A percentile compares a stretch with the other conserved stretches of the same genome.
phyloP scores from a whole-genome alignment of 495 filamentous ascomycete species.

The Annulohypoxylon stygium region DNA sequence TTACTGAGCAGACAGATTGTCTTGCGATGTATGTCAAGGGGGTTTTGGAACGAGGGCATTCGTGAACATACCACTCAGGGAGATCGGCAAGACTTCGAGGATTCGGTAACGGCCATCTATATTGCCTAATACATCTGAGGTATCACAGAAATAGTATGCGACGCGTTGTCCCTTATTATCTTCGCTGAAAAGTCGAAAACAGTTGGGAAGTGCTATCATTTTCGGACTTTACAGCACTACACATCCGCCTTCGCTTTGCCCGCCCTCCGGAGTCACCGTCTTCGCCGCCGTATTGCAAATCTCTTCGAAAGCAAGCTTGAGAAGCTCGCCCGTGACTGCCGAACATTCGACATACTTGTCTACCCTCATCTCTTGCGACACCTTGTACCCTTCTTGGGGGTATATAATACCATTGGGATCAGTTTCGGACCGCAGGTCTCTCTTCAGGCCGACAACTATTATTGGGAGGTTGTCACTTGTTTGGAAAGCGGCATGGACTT shows the following conservation, averaged over 20 bases:
- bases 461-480: slow-evolving; percentile 72
- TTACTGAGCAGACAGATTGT: neutral
- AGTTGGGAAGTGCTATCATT: neutral
- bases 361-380: slow-evolving; percentile 84
- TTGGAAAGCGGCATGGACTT: slow-evolving; percentile 73
- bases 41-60: neutral
- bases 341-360: slow-evolving; percentile 94
- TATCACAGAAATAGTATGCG: neutral
- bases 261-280: slow-evolving; percentile 63
- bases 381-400: slow-evolving; percentile 77
- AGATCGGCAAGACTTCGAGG: neutral
- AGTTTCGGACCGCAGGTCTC: slow-evolving; percentile 75
- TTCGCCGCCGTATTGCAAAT: slow-evolving; percentile 77
- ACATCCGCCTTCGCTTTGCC: slow-evolving; percentile 61
- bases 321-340: slow-evolving; percentile 84
- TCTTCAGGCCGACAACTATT: slow-evolving; percentile 83
- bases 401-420: slow-evolving; percentile 78
- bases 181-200: no score
- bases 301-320: slow-evolving; percentile 79
- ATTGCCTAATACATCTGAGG: neutral
- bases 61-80: neutral
- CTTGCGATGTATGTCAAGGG: neutral
- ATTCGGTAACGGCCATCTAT: neutral
- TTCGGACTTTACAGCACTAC: slow-evolving; percentile 48
- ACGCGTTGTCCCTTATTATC: no score